These are phyloP conservation scores for Murraya koenigii DNA, from an alignment of 345 rosid genomes.

Conservation along the genomic window DNA sequence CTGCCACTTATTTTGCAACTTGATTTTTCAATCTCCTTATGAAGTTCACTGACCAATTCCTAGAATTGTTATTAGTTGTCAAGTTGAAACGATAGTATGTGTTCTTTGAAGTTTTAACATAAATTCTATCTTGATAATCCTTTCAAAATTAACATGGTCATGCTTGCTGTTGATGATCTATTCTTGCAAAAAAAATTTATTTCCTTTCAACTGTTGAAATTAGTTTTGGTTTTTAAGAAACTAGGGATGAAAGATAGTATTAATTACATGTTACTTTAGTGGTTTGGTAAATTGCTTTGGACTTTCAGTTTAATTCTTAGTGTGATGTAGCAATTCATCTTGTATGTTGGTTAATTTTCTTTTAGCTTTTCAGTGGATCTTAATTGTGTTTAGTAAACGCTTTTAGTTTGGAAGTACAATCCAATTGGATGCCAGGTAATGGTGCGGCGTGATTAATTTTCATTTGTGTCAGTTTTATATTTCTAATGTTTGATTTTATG, in stretches of 20 bases:
- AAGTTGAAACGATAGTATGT: background rate
- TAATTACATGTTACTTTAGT: background rate
- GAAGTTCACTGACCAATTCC: background rate
- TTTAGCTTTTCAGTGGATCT: background rate
- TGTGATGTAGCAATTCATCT: background rate
- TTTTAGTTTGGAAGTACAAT: slow-evolving; percentile 14
- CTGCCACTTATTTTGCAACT: background rate
- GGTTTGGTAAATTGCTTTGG: background rate
- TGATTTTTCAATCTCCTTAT: background rate
- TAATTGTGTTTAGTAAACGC: background rate
- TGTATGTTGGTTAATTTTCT: background rate
- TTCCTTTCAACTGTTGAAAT: background rate
- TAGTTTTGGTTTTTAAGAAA: background rate
- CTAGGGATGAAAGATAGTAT: background rate
- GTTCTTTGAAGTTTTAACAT: background rate
- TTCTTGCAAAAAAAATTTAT: background rate
- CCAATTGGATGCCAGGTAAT: background rate
- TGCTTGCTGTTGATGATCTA: background rate
- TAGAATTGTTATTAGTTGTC: background rate
- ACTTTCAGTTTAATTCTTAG: background rate
- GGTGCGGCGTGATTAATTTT: background rate
- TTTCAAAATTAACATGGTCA: background rate
- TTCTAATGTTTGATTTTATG: slow-evolving; percentile 19
- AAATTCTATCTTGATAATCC: background rate
- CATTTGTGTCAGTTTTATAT: background rate